Evolutionary conservation across 2,329 filamentous ascomycete species (phyloP), one percentile per base, ranked within the genome.

Genomic region (Penicillium italicum): DNA sequence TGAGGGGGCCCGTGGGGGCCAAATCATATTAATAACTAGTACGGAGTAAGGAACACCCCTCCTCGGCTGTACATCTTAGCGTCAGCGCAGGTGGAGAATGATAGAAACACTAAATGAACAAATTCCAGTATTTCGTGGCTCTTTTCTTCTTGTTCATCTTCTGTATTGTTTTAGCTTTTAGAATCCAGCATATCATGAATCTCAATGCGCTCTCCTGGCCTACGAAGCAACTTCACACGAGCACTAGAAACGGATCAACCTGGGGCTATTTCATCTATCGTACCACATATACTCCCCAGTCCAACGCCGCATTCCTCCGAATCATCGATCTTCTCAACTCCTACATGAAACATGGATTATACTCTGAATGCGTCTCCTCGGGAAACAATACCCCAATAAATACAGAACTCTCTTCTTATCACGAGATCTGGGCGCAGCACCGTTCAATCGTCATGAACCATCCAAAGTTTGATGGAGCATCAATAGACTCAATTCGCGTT

Each of bases 251-350:
- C 41, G 20, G 37, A 33, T 22, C 50, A 14, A 53, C 41, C 26
- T 53, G 50, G 42, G 50, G 42, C 9, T 53, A 48, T 48, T 28
- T 53, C 30, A 53, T 53, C 16, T 53, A 53, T 33, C 50, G 43
- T 28, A 53, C 50, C 5, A 48, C 43, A 18, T 53, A 48, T 28
- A 47, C 50, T 26, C 20, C 50, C 14, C 18, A 42, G 5, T 53
- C 50, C 5, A 31, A 53, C 16, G 14, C 18, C 28, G 33, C 30
- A 6, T 49, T 53, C 30, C 51, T 30, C 34, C 26, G 30, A 18
- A 28, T 53, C 4, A 26, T 53, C 28, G 34, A 53, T 16, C 20
- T 49, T 36, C 43, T 53, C 36, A 41, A 53, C 36, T 48, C 28
- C 36, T 36, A 53, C 22, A 42, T 53, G 16, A 49, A 53, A 16